These are phyloP conservation scores for Echinochloa phyllopogon DNA, from an alignment of 176 grass and related monocot species.

Conservation along the genomic window DNA sequence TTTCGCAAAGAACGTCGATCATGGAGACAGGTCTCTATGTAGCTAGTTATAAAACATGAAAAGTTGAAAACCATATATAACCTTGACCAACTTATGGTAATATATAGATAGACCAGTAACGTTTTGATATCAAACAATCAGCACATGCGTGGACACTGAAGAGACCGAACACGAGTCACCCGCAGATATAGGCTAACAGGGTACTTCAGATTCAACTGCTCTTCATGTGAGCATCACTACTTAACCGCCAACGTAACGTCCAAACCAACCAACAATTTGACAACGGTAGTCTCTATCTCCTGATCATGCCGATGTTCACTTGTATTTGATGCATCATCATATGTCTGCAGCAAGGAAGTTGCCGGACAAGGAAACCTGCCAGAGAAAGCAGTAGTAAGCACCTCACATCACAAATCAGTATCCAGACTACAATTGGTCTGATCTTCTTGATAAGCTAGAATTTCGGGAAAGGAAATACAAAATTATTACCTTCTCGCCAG, in stretches of 20 bases:
- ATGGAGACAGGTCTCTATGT: not conserved
- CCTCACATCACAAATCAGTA: not conserved
- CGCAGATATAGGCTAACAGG: not conserved
- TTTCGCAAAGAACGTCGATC: too few species aligned
- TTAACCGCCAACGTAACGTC: not conserved
- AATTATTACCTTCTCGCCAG: conserved; percentile 79
- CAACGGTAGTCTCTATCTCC: conserved; percentile 2
- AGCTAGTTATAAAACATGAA: not conserved
- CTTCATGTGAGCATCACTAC: not conserved
- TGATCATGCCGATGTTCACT: not conserved
- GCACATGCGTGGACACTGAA: not conserved
- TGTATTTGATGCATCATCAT: conserved; percentile 41
- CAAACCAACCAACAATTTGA: conserved; percentile 35
- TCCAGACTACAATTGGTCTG: not conserved
- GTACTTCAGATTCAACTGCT: conserved; percentile 1
- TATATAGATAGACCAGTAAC: not conserved
- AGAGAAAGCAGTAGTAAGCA: not conserved
- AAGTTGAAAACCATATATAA: not conserved
- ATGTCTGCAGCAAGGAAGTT: conserved; percentile 74
- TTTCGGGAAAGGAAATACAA: not conserved
- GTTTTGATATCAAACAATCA: not conserved
- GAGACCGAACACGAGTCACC: not conserved
- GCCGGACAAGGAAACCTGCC: conserved; percentile 58
- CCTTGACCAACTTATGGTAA: not conserved
- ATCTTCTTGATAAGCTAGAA: not conserved